A percentile compares a stretch with the other conserved stretches of the same genome.
phyloP scores from a whole-genome alignment of 306 rosid species.

The Mucuna pruriens region DNA sequence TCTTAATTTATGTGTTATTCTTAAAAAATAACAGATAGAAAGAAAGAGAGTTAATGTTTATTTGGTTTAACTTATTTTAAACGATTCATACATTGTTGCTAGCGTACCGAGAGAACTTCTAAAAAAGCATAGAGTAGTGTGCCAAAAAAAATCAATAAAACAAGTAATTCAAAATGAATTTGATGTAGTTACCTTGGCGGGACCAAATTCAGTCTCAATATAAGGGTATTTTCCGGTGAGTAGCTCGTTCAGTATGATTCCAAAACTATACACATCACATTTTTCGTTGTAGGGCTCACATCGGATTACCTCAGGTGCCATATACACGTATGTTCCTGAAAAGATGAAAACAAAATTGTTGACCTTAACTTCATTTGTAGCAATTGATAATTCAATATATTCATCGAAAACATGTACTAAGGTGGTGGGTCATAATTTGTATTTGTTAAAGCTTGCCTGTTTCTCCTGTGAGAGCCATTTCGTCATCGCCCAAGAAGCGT shows the following conservation, averaged over 20 bases:
- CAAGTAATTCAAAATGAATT: background rate
- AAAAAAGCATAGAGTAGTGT: background rate
- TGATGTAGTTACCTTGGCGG: conserved; percentile 62
- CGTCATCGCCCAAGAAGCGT: conserved; percentile 60
- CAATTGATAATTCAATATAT: background rate
- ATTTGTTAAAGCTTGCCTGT: conserved; percentile 35
- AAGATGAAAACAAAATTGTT: background rate
- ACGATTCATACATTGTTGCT: no score
- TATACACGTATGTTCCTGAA: conserved; percentile 75
- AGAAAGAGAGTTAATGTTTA: background rate
- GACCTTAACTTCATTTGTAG: background rate
- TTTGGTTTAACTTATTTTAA: background rate
- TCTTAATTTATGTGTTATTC: background rate
- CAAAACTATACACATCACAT: conserved; percentile 76
- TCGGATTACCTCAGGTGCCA: conserved; percentile 74
- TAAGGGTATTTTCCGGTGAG: conserved; percentile 65
- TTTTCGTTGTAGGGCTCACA: conserved; percentile 84
- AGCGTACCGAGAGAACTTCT: no score
- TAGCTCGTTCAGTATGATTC: conserved; percentile 71
- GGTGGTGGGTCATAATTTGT: background rate
- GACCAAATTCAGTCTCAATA: conserved; percentile 63
- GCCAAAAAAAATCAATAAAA: background rate
- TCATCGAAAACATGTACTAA: background rate
- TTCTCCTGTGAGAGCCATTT: conserved; percentile 61
- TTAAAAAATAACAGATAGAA: background rate